Evolutionary conservation across 768 basidiomycete species (phyloP).

Genomic region (Phylloporus arenicola): DNA sequence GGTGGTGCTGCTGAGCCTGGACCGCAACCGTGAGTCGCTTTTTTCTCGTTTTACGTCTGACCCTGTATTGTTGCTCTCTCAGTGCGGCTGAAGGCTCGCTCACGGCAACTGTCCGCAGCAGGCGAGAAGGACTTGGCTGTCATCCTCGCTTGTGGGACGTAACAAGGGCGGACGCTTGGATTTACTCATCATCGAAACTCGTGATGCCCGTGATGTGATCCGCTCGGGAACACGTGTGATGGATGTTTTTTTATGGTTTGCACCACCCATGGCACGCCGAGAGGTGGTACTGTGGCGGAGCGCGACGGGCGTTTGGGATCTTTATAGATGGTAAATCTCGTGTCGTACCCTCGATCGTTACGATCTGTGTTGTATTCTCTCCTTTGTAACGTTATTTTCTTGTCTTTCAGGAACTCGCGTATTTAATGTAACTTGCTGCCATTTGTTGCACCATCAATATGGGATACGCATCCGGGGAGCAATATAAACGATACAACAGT

Average conservation of each 20-base stretch:
- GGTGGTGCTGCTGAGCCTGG: conserved; percentile 85
- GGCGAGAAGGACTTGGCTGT: conserved; percentile 80
- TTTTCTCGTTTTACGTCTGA: conserved; percentile 9
- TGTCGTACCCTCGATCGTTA: conserved; percentile 23
- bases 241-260: conserved; percentile 1
- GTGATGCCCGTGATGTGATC: conserved; percentile 5
- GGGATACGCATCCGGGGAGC: too few relatives aligned
- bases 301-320: conserved; percentile 4
- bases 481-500: too few relatives aligned
- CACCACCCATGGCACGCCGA: conserved; percentile 27
- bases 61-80: conserved; percentile 5
- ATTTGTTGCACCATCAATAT: too few relatives aligned
- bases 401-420: neutral
- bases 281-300: conserved; percentile 8
- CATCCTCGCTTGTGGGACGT: conserved; percentile 45
- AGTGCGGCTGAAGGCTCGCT: conserved; percentile 90
- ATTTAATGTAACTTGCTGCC: neutral
- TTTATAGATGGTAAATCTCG: conserved; percentile 8
- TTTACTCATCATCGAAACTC: neutral
- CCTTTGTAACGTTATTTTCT: neutral
- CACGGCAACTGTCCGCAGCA: conserved; percentile 78
- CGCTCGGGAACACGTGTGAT: conserved; percentile 3
- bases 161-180: conserved; percentile 4
- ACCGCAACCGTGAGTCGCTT: conserved; percentile 74
- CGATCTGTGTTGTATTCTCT: conserved; percentile 4